Base-by-base conservation (phyloP, 345 rosid genomes). In the Hevea brasiliensis region DNA sequence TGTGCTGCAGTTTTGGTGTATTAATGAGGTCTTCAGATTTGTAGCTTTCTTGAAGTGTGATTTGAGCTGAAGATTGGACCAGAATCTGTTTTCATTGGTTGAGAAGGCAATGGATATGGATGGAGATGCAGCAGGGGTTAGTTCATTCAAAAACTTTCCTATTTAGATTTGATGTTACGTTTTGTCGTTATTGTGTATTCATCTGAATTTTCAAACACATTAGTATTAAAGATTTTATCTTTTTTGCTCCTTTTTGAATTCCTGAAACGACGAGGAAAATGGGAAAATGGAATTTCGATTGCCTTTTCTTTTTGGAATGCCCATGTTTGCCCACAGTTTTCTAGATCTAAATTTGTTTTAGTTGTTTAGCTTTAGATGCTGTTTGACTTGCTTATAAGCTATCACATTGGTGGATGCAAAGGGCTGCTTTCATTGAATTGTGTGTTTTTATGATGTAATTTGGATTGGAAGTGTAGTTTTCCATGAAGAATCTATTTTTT, bases 121-220 rank as follows among this genome's bases (percentile, higher is more conserved):
- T 41, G 79, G 59, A 70, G 79, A 56, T 42, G 51, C 65, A 21
- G 57, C 48, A n/a, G 69, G 71, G 65, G 79, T 76, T 55, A 64
- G 79, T 76, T 26, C 40, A 45, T 32, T 65, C 3, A 45, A 12
- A 3, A 18, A 26, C 54, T 59, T 70, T 59, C 20, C 7, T 51
- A 8, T 61, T 32, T 4, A 32, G 37, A 32, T 57, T 44, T 55
- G 11, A 50, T 50, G 20, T 32, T 48, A n/a, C 20, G 45, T 63
- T 72, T 26, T 62, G 42, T 50, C 8, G 44, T 32, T 32, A 32
- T 4, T 32, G 37, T 32, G 2, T 32, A 32, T 32, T 32, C 37
- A 32, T 32, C 37, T 32, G 37, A 32, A 32, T 32, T 32, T 32
- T 32, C 37, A 32, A 21, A 42, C 26, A 17, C 12, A 40, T 55